Conservation (phyloP, 768 basidiomycete genomes). For the Tylopilus vinaceipallidus region DNA sequence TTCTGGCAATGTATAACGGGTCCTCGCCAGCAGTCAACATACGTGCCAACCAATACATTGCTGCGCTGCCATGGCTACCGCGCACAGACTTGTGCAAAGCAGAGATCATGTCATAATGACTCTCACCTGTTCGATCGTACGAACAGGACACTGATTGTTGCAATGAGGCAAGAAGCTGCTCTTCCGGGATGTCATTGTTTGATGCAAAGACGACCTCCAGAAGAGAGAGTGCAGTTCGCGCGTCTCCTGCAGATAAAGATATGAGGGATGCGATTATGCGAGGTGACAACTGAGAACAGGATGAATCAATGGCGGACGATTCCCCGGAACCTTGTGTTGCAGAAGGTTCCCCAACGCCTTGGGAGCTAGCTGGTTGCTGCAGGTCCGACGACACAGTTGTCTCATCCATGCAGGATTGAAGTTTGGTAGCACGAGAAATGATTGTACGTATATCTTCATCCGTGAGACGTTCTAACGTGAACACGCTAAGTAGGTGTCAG, state of each 20-base stretch:
- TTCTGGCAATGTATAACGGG: constrained; percentile 69
- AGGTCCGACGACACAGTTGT: not conserved
- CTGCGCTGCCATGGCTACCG: constrained; percentile 73
- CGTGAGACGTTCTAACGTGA: constrained; percentile 66
- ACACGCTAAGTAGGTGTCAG: constrained; percentile 52
- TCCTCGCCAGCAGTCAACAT: constrained; percentile 84
- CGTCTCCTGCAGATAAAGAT: constrained; percentile 64
- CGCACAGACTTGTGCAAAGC: constrained; percentile 83
- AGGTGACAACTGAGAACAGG: constrained; percentile 42
- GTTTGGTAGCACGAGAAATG: constrained; percentile 51
- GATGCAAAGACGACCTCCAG: constrained; percentile 65
- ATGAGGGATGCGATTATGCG: constrained; percentile 49
- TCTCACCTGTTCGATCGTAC: constrained; percentile 77
- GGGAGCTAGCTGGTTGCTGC: constrained; percentile 16
- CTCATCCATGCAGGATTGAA: constrained; percentile 24
- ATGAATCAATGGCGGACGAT: constrained; percentile 15
- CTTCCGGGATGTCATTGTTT: constrained; percentile 40
- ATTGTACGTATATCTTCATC: constrained; percentile 60
- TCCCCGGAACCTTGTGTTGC: constrained; percentile 18
- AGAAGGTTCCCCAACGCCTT: constrained; percentile 16
- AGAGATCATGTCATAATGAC: constrained; percentile 78
- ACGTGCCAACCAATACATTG: constrained; percentile 85
- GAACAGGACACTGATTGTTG: constrained; percentile 61
- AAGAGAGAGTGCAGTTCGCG: constrained; percentile 73
- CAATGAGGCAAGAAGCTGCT: constrained; percentile 52